Evolutionary conservation across 495 filamentous ascomycete genomes (phyloP), one percentile per base, ranked within the genome.

Genomic region (Podospora pseudopauciseta): DNA sequence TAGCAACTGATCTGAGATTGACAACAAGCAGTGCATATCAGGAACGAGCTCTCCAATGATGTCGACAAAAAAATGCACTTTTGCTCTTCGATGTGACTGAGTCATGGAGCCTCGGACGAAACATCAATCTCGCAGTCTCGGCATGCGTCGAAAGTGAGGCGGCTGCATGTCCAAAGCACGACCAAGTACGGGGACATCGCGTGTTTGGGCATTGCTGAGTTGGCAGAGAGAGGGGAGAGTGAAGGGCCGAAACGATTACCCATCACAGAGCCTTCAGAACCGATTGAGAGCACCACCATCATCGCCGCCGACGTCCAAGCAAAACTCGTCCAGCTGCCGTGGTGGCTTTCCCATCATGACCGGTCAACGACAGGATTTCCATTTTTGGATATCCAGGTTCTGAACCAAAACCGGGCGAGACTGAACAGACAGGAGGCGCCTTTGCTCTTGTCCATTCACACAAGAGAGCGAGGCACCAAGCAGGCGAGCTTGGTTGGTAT

Each of bases 131-230:
- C 61, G 39, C 30, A 56, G 19, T 68, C 58, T 62, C 61, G 39
- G 23, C n/a, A 19, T 66, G 60, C 66, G 60, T 58, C 13, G 26
- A 58, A 62, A 67, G 55, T 64, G 67, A 64, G 70, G 68, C 70
- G 62, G 65, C 44, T 69, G 70, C 70, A 71, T 66, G 65, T 55
- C 65, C 66, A 67, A 64, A 55, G 70, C 66, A 49, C 39, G 28
- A 53, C 58, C 59, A 60, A 53, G 44, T 55, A 15, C 44, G 60
- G 66, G 60, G 49, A 60, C 65, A 67, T 67, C 56, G 65, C 34
- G 65, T 26, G 27, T 56, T 60, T 67, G 60, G 39, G 28, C 63
- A 20, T 34, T 26, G 32, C 39, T 67, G 64, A 32, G 39, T 53
- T 65, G 70, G 54, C 66, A 30, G 5, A 26, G 26, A 55, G 11